Evolutionary conservation across 2,329 filamentous ascomycete species (phyloP), one percentile per base, ranked within the genome.

Genomic region (Xylaria sp.): DNA sequence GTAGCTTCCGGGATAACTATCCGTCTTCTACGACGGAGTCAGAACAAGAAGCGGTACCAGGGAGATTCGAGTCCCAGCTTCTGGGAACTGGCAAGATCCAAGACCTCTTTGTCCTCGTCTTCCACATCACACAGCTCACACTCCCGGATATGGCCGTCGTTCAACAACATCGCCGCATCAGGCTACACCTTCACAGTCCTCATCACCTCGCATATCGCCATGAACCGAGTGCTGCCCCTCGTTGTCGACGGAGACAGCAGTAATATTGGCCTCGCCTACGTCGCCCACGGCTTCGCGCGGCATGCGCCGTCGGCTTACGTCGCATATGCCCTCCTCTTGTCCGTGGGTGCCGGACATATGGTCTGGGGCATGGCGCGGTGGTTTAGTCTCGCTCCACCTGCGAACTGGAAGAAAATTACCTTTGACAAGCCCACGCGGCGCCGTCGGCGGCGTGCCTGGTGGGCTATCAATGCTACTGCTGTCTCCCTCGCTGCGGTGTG

Each of bases 361-460:
- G 86, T 91, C 7, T 96, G 92, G 87, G 94, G 94, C 2, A 87
- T 87, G 78, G 91, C 92, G n/a, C 90, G 87, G 76, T 97, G 92
- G 91, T 79, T 94, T 63, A 87, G 87, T 0, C 80, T 85, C 49
- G 82, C 88, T 53, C 89, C 89, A 19, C 81, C 82, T 1, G 81
- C 79, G 66, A 84, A 76, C 70, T 86, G 75, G 79, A 79, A 70
- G 74, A 77, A 70, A 74, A 81, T 73, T 79, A 76, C 71, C 0
- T 73, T 82, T 7, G 85, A 87, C 65, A 84, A 80, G 71, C 79
- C 77, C 70, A 82, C 82, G 37, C 80, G 83, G 52, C 75, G 83
- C 65, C 79, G 80, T 61, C 83, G 85, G 73, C 87, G 88, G 73
- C 83, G 87, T 72, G 85, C 86, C 70, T 91, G 91, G 87, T 87